Percentiles rank a stretch among this genome's conserved stretches.
phyloP scores from a whole-genome alignment of 371 early-diverging fungal genomes.

The Actinomortierella ambigua region DNA sequence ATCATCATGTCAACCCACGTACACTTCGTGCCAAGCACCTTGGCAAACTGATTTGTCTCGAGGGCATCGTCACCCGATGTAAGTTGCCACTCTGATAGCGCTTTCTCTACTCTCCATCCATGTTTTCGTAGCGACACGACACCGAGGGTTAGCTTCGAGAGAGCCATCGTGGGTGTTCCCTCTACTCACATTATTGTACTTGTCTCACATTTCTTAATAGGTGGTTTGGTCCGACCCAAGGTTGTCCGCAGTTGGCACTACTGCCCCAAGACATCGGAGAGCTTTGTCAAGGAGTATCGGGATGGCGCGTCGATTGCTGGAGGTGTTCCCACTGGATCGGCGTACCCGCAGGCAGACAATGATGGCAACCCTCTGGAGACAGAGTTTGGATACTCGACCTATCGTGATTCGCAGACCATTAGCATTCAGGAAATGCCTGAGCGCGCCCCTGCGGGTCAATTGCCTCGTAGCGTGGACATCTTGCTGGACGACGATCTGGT shows the following conservation, averaged over 20 bases:
- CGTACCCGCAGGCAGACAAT: constrained; percentile 91
- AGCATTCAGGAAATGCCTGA: constrained; percentile 99
- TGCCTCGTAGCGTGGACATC: constrained; percentile 98
- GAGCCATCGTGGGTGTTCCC: too few relatives aligned
- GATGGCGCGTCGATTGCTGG: constrained; percentile 77
- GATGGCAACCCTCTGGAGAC: constrained; percentile 91
- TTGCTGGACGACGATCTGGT: constrained; percentile 98
- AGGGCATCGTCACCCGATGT: constrained; percentile 99
- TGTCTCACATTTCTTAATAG: constrained; percentile 41
- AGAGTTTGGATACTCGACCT: constrained; percentile 95
- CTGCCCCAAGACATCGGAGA: constrained; percentile 81
- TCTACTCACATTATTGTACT: too few relatives aligned
- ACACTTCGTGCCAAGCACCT: constrained; percentile 84
- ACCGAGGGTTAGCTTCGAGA: too few relatives aligned
- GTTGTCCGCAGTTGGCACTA: constrained; percentile 95
- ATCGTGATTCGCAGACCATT: constrained; percentile 96
- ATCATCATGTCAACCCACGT: constrained; percentile 89
- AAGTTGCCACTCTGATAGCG: constrained; percentile 30
- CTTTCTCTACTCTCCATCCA: too few relatives aligned
- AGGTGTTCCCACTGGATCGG: constrained; percentile 72
- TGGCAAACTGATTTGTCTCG: constrained; percentile 93
- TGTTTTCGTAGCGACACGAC: too few relatives aligned
- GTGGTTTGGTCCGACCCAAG: constrained; percentile 97
- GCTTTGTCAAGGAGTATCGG: constrained; percentile 89
- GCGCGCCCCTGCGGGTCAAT: constrained; percentile 96